phyloP scores from a whole-genome alignment of 257 asterid genomes.

The Dorcoceras hygrometricum region DNA sequence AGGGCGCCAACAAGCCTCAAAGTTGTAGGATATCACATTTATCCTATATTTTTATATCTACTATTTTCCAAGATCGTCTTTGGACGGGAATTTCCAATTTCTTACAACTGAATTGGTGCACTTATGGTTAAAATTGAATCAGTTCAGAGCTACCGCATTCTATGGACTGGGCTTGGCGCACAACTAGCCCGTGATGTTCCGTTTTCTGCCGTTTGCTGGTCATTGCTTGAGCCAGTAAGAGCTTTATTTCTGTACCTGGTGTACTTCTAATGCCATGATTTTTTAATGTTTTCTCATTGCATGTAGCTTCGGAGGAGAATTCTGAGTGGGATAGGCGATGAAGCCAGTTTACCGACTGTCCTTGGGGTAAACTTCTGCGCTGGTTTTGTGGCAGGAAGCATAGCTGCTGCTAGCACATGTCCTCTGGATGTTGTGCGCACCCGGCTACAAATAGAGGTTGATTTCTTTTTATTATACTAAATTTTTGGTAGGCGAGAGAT shows the following conservation, averaged over 20 bases:
- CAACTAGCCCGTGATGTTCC: slow-evolving; percentile 96
- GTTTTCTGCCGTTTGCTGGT: slow-evolving; percentile 91
- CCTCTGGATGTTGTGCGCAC: slow-evolving; percentile 92
- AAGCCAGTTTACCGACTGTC: slow-evolving; percentile 42
- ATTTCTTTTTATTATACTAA: neutral
- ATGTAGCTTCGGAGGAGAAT: slow-evolving; percentile 65
- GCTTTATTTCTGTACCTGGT: slow-evolving; percentile 2
- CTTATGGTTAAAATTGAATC: slow-evolving; percentile 16
- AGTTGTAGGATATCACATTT: slow-evolving; percentile 41
- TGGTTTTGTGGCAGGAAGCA: slow-evolving; percentile 79
- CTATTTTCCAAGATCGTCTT: neutral
- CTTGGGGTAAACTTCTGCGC: slow-evolving; percentile 78
- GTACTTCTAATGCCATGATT: neutral
- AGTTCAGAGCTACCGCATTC: slow-evolving; percentile 58
- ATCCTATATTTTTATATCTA: neutral
- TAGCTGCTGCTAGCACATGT: slow-evolving; percentile 73
- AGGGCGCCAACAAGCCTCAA: slow-evolving; percentile 40
- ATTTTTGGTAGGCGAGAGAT: neutral
- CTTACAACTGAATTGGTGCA: too few species aligned
- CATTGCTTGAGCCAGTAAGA: slow-evolving; percentile 81
- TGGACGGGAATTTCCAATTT: neutral
- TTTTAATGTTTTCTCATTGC: slow-evolving; percentile 22
- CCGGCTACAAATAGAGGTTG: slow-evolving; percentile 79
- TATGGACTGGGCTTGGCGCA: slow-evolving; percentile 93
- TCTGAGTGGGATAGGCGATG: slow-evolving; percentile 48